phyloP scores from a whole-genome alignment of 108 stramenopile species.

The Nitzschia palea region DNA sequence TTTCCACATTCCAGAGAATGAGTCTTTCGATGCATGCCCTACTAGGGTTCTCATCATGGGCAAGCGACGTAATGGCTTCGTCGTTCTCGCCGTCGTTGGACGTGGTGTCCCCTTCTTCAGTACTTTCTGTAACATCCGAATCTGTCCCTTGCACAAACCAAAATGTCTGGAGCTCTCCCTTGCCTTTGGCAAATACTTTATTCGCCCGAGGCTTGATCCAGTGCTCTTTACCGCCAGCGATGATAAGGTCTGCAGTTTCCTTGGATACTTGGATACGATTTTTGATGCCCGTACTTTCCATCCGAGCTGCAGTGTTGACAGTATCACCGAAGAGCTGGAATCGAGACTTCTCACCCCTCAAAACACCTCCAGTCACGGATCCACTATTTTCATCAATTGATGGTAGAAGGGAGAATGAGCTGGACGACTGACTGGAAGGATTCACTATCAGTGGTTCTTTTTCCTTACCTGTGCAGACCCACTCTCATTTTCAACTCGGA shows the following conservation, averaged over 20 bases:
- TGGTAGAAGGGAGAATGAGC: too few species aligned
- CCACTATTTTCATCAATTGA: too few species aligned
- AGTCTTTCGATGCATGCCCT: neutral
- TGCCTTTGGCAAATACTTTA: slow-evolving; percentile 12
- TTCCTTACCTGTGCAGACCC: slow-evolving; percentile 12
- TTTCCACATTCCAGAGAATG: slow-evolving; percentile 7
- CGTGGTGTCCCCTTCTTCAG: neutral
- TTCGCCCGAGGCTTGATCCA: slow-evolving; percentile 2
- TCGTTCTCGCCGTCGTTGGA: neutral
- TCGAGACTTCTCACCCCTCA: neutral
- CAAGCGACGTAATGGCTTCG: neutral
- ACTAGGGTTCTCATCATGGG: neutral
- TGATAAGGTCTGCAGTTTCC: slow-evolving; percentile 23
- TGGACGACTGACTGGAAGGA: too few species aligned
- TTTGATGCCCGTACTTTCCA: slow-evolving; percentile 16
- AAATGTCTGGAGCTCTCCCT: slow-evolving; percentile 16
- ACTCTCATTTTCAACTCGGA: neutral
- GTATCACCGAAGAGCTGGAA: slow-evolving; percentile 3
- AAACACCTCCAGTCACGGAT: neutral
- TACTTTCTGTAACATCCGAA: neutral
- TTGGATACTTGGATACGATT: slow-evolving; percentile 15
- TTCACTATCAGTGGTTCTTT: neutral
- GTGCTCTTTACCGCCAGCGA: neutral
- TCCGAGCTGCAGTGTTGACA: slow-evolving; percentile 7
- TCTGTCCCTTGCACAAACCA: neutral